A percentile compares a stretch with the other conserved stretches of the same genome.
These are phyloP conservation scores for Mycocentrospora acerina DNA, from an alignment of 2,329 filamentous ascomycete species.

Conservation along the genomic window DNA sequence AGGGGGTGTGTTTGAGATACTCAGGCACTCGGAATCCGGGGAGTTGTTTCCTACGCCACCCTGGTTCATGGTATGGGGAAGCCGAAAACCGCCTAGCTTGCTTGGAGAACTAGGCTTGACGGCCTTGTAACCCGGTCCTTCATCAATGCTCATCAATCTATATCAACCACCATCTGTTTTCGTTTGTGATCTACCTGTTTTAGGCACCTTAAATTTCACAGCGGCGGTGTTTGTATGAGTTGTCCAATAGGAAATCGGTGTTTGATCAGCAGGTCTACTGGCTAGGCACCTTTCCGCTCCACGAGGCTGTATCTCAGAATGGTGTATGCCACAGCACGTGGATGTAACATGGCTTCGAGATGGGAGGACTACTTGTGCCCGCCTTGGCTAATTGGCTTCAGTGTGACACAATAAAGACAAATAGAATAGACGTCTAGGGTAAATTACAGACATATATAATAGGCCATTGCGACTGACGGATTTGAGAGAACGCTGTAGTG, in stretches of 20 bases:
- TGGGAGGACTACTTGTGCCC: constrained; percentile 19
- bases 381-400: constrained; percentile 23
- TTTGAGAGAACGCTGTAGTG: constrained; percentile 23
- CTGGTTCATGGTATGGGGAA: constrained; percentile 18
- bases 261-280: constrained; percentile 31
- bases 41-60: constrained; percentile 12
- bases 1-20: constrained; percentile 19
- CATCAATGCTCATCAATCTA: constrained; percentile 43
- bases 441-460: constrained; percentile 35
- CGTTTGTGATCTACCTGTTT: constrained; percentile 29
- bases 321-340: too few relatives aligned
- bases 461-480: constrained; percentile 16
- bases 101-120: constrained; percentile 15
- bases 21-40: constrained; percentile 15
- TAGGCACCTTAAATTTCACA: constrained; percentile 18
- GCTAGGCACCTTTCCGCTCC: constrained; percentile 13
- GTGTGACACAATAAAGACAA: too few relatives aligned
- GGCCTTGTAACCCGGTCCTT: constrained; percentile 34
- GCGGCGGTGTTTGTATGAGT: constrained; percentile 10
- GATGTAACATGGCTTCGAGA: constrained; percentile 3
- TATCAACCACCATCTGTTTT: constrained; percentile 37
- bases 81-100: constrained; percentile 16
- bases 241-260: constrained; percentile 24
- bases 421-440: constrained; percentile 24
- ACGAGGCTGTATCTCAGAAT: constrained; percentile 11